Percentiles rank a stretch among this genome's conserved stretches.
Conservation (phyloP, 371 early-diverging fungal species). For the Mucor saturninus region DNA sequence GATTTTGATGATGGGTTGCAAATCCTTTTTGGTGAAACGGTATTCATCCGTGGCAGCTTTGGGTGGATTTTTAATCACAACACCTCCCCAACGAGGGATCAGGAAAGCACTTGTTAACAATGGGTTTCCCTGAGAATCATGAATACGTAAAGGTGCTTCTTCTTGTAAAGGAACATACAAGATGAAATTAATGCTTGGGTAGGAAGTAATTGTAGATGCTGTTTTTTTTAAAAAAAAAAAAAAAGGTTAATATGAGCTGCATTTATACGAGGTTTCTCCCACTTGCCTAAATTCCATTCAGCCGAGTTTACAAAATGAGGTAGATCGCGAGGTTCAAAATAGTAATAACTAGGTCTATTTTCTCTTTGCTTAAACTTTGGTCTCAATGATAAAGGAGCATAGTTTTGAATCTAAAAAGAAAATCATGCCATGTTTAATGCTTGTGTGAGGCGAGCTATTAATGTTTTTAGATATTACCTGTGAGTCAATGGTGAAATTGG, state of each 20-base stretch:
- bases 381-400: constrained; percentile 68
- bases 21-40: constrained; percentile 48
- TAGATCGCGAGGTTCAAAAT: constrained; percentile 61
- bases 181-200: constrained; percentile 87
- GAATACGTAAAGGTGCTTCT: constrained; percentile 73
- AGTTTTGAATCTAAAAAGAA: constrained; percentile 65
- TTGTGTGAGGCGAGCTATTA: not conserved
- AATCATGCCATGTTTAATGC: no score
- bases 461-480: constrained; percentile 43
- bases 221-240: not conserved
- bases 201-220: constrained; percentile 83
- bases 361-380: constrained; percentile 54
- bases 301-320: constrained; percentile 88
- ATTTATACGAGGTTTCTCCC: not conserved
- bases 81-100: constrained; percentile 94
- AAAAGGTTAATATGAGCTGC: not conserved
- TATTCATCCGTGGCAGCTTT: constrained; percentile 20
- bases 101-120: constrained; percentile 77
- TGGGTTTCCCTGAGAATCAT: constrained; percentile 52
- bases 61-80: constrained; percentile 73
- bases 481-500: constrained; percentile 63
- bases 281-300: constrained; percentile 85
- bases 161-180: constrained; percentile 77
- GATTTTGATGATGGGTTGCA: constrained; percentile 75
- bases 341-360: constrained; percentile 49